Percentiles rank a stretch among this genome's conserved stretches.
phyloP scores from a whole-genome alignment of 768 basidiomycete genomes.

The Boletus sp. region DNA sequence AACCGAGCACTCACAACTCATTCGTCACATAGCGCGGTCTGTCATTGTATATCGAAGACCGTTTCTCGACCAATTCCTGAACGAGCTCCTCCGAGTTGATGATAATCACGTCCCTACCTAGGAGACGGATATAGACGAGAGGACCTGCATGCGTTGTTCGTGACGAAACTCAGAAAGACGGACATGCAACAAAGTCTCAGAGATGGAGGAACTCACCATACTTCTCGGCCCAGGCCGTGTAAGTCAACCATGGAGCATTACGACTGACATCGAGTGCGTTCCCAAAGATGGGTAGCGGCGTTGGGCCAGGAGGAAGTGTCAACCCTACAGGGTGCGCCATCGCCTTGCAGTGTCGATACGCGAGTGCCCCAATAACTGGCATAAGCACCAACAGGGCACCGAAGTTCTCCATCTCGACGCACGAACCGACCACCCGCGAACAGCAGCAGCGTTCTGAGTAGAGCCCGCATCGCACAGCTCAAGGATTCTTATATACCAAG shows the following conservation, averaged over 20 bases:
- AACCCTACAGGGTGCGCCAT: neutral
- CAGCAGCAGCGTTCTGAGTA: neutral
- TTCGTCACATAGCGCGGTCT: constrained; percentile 6
- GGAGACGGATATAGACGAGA: neutral
- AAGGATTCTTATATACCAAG: too few relatives aligned
- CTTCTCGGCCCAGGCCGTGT: constrained; percentile 10
- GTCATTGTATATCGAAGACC: constrained; percentile 15
- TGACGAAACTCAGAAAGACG: neutral
- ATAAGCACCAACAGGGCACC: neutral
- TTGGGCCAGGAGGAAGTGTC: constrained; percentile 13
- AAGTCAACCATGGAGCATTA: constrained; percentile 10
- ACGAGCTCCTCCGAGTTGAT: constrained; percentile 12
- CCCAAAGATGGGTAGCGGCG: constrained; percentile 10
- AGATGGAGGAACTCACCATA: constrained; percentile 2
- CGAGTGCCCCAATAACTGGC: neutral
- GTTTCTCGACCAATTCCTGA: constrained; percentile 11
- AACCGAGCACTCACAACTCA: constrained; percentile 7
- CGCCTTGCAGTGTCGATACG: neutral
- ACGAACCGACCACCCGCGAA: neutral
- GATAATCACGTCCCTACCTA: constrained; percentile 4
- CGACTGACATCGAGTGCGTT: constrained; percentile 8
- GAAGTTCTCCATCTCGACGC: neutral
- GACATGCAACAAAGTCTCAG: neutral
- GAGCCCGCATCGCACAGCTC: neutral
- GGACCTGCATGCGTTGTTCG: neutral